These are phyloP conservation scores for Termitomyces sp. DNA, from an alignment of 768 basidiomycete genomes.

Conservation along the genomic window DNA sequence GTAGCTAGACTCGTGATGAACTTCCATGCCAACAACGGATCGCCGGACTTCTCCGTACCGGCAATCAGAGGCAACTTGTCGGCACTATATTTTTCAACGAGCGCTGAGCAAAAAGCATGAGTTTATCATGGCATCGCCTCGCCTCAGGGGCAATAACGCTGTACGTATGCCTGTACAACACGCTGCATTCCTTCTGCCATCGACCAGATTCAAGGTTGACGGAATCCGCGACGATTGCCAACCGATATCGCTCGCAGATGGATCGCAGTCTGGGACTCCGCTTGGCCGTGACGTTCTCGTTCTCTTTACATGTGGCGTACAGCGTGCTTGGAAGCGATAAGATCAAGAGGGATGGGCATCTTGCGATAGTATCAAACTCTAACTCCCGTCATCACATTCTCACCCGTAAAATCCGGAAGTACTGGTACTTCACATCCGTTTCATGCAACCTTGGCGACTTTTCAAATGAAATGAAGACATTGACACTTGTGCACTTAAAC, in stretches of 20 bases:
- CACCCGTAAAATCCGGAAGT: background rate
- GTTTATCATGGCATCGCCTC: background rate
- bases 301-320: background rate
- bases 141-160: background rate
- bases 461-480: background rate
- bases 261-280: background rate
- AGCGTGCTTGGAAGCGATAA: background rate
- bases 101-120: background rate
- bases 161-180: conserved; percentile 4
- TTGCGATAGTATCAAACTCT: too few relatives aligned
- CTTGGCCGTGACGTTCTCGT: too few relatives aligned
- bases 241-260: background rate
- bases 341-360: background rate
- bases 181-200: conserved; percentile 2
- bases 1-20: too few relatives aligned
- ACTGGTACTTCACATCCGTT: background rate
- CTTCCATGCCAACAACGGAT: background rate
- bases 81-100: background rate
- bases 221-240: conserved; percentile 1
- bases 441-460: background rate
- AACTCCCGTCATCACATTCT: background rate
- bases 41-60: background rate
- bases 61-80: background rate
- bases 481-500: background rate
- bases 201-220: conserved; percentile 1